Evolutionary conservation across 2,329 filamentous ascomycete genomes (phyloP).

Genomic region (Nemania bipapillata): DNA sequence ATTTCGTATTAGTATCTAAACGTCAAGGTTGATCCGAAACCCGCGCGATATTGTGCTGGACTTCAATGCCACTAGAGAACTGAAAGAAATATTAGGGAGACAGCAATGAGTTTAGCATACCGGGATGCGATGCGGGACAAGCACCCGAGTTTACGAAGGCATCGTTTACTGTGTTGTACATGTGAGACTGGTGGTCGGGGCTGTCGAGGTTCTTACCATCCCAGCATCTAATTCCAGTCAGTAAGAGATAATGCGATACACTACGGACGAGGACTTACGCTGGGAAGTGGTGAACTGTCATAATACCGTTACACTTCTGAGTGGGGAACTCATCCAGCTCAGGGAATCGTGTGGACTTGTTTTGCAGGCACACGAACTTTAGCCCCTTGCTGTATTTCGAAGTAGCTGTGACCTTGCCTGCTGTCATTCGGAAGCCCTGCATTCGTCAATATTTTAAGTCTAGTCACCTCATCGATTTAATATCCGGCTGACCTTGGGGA

Average conservation of each 20-base stretch:
- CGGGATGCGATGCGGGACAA: slow-evolving; percentile 56
- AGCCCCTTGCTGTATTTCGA: slow-evolving; percentile 53
- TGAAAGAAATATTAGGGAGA: background rate
- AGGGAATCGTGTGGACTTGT: slow-evolving; percentile 54
- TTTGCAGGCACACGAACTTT: slow-evolving; percentile 57
- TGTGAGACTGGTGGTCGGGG: slow-evolving; percentile 47
- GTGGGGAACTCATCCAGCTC: slow-evolving; percentile 57
- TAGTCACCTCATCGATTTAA: background rate
- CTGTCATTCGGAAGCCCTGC: slow-evolving; percentile 59
- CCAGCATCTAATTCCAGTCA: slow-evolving; percentile 54
- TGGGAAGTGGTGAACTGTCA: slow-evolving; percentile 57
- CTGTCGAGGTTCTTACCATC: slow-evolving; percentile 59
- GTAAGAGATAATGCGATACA: background rate
- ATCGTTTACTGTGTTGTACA: slow-evolving; percentile 51
- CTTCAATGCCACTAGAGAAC: background rate
- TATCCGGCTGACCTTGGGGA: slow-evolving; percentile 52
- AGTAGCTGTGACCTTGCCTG: slow-evolving; percentile 52
- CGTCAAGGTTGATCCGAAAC: background rate
- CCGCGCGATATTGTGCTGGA: background rate
- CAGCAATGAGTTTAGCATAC: slow-evolving; percentile 5
- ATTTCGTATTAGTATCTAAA: background rate
- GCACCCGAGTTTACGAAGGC: slow-evolving; percentile 47
- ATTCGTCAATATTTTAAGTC: slow-evolving; percentile 11
- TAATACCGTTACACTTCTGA: slow-evolving; percentile 56
- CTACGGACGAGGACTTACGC: slow-evolving; percentile 43